Conservation (phyloP, 2,329 filamentous ascomycete species). For the Pseudogymnoascus sp. region DNA sequence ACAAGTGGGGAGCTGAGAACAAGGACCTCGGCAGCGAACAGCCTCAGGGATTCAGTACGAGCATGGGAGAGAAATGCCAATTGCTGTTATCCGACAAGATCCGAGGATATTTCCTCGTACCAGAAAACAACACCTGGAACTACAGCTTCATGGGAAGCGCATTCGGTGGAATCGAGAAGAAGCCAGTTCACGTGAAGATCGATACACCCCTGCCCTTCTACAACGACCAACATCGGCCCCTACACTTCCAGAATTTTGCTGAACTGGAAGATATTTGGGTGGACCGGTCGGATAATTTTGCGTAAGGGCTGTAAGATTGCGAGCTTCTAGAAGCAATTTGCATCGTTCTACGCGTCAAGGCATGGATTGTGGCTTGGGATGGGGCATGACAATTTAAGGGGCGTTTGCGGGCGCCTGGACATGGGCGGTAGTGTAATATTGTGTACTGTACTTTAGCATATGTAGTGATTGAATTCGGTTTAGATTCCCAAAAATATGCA, state of each 20-base stretch:
- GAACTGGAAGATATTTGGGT: slow-evolving; percentile 97
- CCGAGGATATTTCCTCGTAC: slow-evolving; percentile 91
- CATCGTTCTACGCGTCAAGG: slow-evolving; percentile 7
- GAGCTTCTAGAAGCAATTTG: slow-evolving; percentile 2
- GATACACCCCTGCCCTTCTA: slow-evolving; percentile 90
- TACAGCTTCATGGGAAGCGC: slow-evolving; percentile 95
- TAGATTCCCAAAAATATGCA: slow-evolving; percentile 8
- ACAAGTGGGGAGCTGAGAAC: slow-evolving; percentile 96
- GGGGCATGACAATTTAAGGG: slow-evolving; percentile 8
- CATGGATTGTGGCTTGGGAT: slow-evolving; percentile 9
- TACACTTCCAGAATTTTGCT: slow-evolving; percentile 96
- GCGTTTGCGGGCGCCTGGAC: slow-evolving; percentile 7
- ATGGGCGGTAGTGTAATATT: slow-evolving; percentile 10
- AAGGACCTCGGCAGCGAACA: slow-evolving; percentile 88
- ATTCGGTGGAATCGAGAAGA: slow-evolving; percentile 85
- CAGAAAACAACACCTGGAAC: slow-evolving; percentile 87
- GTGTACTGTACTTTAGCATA: slow-evolving; percentile 11
- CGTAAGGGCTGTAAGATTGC: slow-evolving; percentile 42
- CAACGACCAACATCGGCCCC: slow-evolving; percentile 79
- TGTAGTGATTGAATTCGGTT: slow-evolving; percentile 8
- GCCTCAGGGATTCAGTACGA: slow-evolving; percentile 85
- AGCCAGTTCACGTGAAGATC: slow-evolving; percentile 82
- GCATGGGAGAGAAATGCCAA: slow-evolving; percentile 93
- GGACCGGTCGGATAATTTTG: slow-evolving; percentile 87
- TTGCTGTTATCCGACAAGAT: slow-evolving; percentile 88